Conservation (phyloP, 2,329 filamentous ascomycete genomes). For the Rhynchosporium secalis region DNA sequence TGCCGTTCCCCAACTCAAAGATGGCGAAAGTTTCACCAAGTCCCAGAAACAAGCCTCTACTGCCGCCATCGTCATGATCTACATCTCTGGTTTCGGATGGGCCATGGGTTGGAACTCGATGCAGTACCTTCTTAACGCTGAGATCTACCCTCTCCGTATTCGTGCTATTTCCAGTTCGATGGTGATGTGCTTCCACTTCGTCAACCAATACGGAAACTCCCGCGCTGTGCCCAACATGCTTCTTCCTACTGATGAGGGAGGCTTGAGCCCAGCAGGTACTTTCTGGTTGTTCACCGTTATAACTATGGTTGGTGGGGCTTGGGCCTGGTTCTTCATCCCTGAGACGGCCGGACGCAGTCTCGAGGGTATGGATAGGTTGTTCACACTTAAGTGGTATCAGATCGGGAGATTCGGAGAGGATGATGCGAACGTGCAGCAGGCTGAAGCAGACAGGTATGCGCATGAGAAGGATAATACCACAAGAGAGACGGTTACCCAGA, state of each 20-base stretch:
- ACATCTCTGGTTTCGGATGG: constrained; percentile 67
- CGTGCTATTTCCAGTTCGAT: constrained; percentile 70
- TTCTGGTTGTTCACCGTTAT: constrained; percentile 75
- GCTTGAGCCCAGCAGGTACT: constrained; percentile 59
- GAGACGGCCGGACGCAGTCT: constrained; percentile 68
- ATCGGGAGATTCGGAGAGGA: constrained; percentile 55
- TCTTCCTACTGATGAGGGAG: constrained; percentile 49
- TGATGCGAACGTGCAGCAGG: constrained; percentile 49
- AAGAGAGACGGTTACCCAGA: constrained; percentile 35
- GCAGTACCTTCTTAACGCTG: constrained; percentile 76
- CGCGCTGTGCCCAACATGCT: constrained; percentile 77
- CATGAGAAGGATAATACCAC: constrained; percentile 46
- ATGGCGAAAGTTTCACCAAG: constrained; percentile 46
- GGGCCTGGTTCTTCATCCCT: constrained; percentile 72
- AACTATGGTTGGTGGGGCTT: constrained; percentile 65
- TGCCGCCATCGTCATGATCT: constrained; percentile 73
- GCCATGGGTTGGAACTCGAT: constrained; percentile 73
- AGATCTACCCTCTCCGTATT: constrained; percentile 73
- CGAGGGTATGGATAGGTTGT: constrained; percentile 71
- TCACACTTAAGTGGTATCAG: constrained; percentile 71
- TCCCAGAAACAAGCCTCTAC: constrained; percentile 57
- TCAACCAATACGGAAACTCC: constrained; percentile 75
- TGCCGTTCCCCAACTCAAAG: constrained; percentile 58
- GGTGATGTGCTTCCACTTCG: constrained; percentile 78
- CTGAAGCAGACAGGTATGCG: constrained; percentile 41